These are phyloP conservation scores for Pachyrhizus erosus DNA, from an alignment of 306 rosid species.

Conservation along the genomic window DNA sequence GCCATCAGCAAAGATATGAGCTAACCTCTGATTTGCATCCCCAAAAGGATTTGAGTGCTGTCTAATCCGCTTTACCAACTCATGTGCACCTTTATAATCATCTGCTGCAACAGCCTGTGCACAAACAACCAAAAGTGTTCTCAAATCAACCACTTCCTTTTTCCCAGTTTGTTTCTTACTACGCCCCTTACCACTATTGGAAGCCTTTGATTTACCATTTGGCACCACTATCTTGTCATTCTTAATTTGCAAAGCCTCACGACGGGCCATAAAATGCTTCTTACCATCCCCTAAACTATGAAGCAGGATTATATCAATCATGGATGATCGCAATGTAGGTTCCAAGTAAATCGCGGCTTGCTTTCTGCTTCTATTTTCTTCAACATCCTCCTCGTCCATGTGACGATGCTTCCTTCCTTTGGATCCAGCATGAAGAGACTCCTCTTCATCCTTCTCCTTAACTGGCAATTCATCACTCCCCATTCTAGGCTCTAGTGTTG, in stretches of 20 bases:
- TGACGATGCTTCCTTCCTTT: conserved; percentile 68
- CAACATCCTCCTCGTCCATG: conserved; percentile 57
- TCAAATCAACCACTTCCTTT: conserved; percentile 85
- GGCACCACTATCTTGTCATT: conserved; percentile 41
- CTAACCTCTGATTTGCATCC: conserved; percentile 91
- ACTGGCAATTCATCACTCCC: conserved; percentile 42
- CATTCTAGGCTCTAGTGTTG: conserved; percentile 32
- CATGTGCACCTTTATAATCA: conserved; percentile 71
- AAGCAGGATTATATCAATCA: conserved; percentile 75
- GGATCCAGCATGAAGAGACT: conserved; percentile 39
- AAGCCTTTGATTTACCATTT: conserved; percentile 59
- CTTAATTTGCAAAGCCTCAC: conserved; percentile 62
- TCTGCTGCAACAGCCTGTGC: conserved; percentile 98
- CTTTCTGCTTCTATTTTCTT: conserved; percentile 80
- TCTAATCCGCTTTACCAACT: conserved; percentile 74
- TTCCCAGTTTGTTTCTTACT: conserved; percentile 72
- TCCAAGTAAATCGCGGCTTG: conserved; percentile 75
- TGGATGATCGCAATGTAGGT: conserved; percentile 62
- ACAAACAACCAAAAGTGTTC: conserved; percentile 78
- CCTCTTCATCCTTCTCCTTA: conserved; percentile 61
- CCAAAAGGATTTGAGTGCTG: conserved; percentile 79
- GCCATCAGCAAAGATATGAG: conserved; percentile 87
- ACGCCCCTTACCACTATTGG: conserved; percentile 63
- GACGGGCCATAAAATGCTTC: conserved; percentile 54
- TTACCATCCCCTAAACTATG: conserved; percentile 59